Conservation (phyloP, 345 rosid species). For the Hibiscus syriacus region DNA sequence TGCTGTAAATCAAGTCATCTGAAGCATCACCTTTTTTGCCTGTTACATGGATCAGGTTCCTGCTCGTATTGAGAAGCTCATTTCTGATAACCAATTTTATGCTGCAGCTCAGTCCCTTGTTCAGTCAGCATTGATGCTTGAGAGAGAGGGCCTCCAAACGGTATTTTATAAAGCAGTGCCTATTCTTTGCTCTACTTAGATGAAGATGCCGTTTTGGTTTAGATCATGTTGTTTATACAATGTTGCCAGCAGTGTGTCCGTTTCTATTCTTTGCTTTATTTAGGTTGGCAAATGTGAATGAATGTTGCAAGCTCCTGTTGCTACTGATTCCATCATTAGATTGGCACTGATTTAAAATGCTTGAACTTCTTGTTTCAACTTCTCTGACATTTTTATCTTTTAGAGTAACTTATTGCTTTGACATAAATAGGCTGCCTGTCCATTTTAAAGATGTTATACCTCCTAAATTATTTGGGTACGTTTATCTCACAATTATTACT, state of each 20-base stretch:
- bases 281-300: no score
- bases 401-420: background rate
- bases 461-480: background rate
- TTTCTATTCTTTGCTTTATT: background rate
- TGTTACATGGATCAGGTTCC: slow-evolving; percentile 36
- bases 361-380: background rate
- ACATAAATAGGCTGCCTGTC: background rate
- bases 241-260: background rate
- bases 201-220: background rate
- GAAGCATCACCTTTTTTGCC: background rate
- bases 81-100: slow-evolving; percentile 82
- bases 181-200: background rate
- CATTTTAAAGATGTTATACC: background rate
- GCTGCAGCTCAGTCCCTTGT: slow-evolving; percentile 84
- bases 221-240: background rate
- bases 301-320: slow-evolving; percentile 12
- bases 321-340: slow-evolving; percentile 30
- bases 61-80: slow-evolving; percentile 79
- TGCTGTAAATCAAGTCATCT: slow-evolving; percentile 1
- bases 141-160: slow-evolving; percentile 96
- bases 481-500: background rate
- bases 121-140: slow-evolving; percentile 88
- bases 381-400: background rate
- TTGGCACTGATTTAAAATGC: background rate
- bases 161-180: slow-evolving; percentile 26